phyloP scores from a whole-genome alignment of 1,139 yeast genomes.

The Geotrichum histeridarum region DNA sequence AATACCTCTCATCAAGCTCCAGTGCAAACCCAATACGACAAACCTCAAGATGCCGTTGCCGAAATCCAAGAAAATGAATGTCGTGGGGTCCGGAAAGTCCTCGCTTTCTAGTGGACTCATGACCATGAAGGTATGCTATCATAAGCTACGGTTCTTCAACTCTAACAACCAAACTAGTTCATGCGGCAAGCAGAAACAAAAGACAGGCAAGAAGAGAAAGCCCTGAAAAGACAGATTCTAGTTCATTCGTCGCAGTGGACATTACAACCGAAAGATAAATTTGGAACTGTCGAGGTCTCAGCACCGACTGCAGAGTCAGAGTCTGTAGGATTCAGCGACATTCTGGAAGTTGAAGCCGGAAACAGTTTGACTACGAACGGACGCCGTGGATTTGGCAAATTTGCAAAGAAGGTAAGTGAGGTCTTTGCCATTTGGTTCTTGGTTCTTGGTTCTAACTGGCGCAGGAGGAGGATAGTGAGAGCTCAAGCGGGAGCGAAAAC shows the following conservation, averaged over 20 bases:
- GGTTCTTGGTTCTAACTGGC: neutral
- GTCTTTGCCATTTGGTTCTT: too few species aligned
- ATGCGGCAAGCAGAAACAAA: constrained; percentile 43
- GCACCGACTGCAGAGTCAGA: constrained; percentile 10
- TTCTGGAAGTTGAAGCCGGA: constrained; percentile 22
- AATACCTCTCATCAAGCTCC: too few species aligned
- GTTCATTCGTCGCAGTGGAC: constrained; percentile 57
- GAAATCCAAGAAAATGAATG: constrained; percentile 7
- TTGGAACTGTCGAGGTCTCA: constrained; percentile 4
- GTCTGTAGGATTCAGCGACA: constrained; percentile 27
- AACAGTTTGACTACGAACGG: constrained; percentile 4
- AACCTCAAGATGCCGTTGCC: constrained; percentile 11
- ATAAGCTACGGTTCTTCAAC: neutral
- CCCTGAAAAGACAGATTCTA: constrained; percentile 40
- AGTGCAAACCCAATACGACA: too few species aligned
- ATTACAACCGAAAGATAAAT: constrained; percentile 24
- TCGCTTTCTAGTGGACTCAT: constrained; percentile 16
- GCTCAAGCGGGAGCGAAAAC: neutral
- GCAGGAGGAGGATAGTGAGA: constrained; percentile 3
- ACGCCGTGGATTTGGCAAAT: constrained; percentile 13
- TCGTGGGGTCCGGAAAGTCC: constrained; percentile 10
- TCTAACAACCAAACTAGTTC: constrained; percentile 32
- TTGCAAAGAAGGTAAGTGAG: constrained; percentile 1
- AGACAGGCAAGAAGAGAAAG: constrained; percentile 36
- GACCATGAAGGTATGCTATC: constrained; percentile 12